phyloP scores from a whole-genome alignment of 2,329 filamentous ascomycete species.

The Ilyonectria sp. region DNA sequence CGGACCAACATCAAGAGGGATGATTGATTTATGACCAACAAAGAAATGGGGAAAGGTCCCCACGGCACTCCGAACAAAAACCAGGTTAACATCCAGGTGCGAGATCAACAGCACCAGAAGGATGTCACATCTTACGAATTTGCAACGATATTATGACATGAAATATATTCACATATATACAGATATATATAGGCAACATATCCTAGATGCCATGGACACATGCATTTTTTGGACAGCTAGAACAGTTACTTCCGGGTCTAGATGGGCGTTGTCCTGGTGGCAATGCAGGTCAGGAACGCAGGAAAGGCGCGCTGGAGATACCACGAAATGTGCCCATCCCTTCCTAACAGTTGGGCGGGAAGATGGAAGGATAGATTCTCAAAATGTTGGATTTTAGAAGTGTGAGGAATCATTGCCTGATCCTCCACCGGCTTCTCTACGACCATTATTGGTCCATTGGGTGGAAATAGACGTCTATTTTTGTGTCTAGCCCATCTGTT shows the following conservation, averaged over 20 bases:
- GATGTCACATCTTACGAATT: constrained; percentile 35
- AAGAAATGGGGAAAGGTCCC: not conserved
- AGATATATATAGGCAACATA: constrained; percentile 36
- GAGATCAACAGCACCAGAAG: constrained; percentile 17
- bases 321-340: constrained; percentile 17
- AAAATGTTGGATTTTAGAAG: constrained; percentile 32
- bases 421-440: constrained; percentile 8
- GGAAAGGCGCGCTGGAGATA: constrained; percentile 22
- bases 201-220: constrained; percentile 39
- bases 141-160: constrained; percentile 35
- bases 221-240: constrained; percentile 40
- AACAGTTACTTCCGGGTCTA: constrained; percentile 26
- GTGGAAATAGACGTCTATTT: constrained; percentile 37
- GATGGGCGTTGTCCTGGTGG: constrained; percentile 19
- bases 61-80: not conserved
- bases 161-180: constrained; percentile 29
- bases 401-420: not conserved
- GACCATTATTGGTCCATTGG: constrained; percentile 18
- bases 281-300: constrained; percentile 25
- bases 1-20: constrained; percentile 56
- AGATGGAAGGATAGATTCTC: constrained; percentile 17
- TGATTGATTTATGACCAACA: constrained; percentile 46
- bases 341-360: not conserved
- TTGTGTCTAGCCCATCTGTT: constrained; percentile 28
- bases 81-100: constrained; percentile 10